Base-by-base conservation (phyloP, 2,329 filamentous ascomycete species). In the Fusarium sp. region DNA sequence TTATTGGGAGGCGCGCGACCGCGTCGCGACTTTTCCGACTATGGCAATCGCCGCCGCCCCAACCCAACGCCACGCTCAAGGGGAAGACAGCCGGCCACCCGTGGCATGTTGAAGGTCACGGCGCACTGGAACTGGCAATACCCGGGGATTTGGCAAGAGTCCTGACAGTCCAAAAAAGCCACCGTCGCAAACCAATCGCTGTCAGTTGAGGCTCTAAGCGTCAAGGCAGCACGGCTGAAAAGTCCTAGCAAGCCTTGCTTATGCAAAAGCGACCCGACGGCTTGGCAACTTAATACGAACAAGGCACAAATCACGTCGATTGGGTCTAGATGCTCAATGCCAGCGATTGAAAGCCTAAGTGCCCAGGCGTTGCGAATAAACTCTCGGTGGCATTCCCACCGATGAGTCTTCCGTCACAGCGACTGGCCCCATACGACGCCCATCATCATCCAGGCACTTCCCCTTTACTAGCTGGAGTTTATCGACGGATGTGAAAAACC, bases 371-470 rank as follows among this genome's bases (percentile, higher is more conserved):
- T 24, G 10, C 4, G 24, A 56, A 65, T 57, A 69, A 58, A 64
- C 65, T 71, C 62, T 38, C 24, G 38, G 54, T 50, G 57, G 45
- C 64, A 72, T 72, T 62, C 54, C 49, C 28, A n/a, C 53, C 28
- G 33, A 70, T 24, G 38, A 33, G 45, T 38, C 50, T 45, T 17
- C 45, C 40, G 53, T 24, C n/a, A 34, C 19, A 24, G 49, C 63
- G 46, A 65, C 57, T 61, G 46, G 60, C 19, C 26, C 52, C 26
- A 49, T 46, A 55, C 42, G 51, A 47, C 52, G 40, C 36, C 39
- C 47, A 56, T 61, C 61, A 65, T 50, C 33, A 42, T 42, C 49
- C 63, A 73, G 63, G 71, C 53, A 65, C 61, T 55, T 62, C 65
- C 47, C 47, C 47, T 55, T 56, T 26, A 45, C 57, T 66, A 69